These are phyloP conservation scores for Kernera saxatilis DNA, from an alignment of 345 rosid genomes.

Conservation along the genomic window DNA sequence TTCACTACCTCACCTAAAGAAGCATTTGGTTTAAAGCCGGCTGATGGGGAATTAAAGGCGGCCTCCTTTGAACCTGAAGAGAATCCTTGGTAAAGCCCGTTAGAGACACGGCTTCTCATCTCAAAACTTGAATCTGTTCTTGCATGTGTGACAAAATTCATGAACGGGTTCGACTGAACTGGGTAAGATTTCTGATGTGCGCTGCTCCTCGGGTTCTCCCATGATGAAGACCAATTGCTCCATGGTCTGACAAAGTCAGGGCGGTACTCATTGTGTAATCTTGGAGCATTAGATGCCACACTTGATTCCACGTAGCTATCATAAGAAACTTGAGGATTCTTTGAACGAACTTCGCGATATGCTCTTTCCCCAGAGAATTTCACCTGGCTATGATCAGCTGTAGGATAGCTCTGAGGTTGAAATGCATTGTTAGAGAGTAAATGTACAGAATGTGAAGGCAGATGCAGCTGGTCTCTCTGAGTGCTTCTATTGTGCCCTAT, in stretches of 20 bases:
- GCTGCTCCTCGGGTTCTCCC: conserved; percentile 42
- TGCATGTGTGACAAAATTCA: conserved; percentile 38
- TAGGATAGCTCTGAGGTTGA: conserved; percentile 37
- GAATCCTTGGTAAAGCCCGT: conserved; percentile 50
- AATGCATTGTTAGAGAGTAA: conserved; percentile 39
- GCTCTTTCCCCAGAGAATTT: conserved; percentile 41
- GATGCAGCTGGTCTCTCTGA: conserved; percentile 32
- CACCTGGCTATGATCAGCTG: conserved; percentile 43
- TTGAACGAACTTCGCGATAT: conserved; percentile 32
- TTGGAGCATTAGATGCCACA: conserved; percentile 37
- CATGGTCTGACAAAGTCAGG: conserved; percentile 47
- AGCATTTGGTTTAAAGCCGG: conserved; percentile 16
- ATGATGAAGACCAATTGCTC: conserved; percentile 43
- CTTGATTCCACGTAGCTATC: conserved; percentile 37
- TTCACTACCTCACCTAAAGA: conserved; percentile 24
- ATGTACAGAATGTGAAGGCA: conserved; percentile 46
- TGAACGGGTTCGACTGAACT: conserved; percentile 42
- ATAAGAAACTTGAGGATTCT: conserved; percentile 38
- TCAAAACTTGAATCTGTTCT: conserved; percentile 41
- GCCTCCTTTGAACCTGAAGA: conserved; percentile 47
- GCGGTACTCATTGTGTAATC: conserved; percentile 33
- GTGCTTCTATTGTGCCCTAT: conserved; percentile 50
- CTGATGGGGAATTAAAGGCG: not conserved
- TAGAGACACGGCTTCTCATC: conserved; percentile 39
- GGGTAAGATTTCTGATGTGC: conserved; percentile 32